Evolutionary conservation across 129 eudicot genomes (phyloP), one percentile per base, ranked within the genome.

Genomic region (Solidago caesia): DNA sequence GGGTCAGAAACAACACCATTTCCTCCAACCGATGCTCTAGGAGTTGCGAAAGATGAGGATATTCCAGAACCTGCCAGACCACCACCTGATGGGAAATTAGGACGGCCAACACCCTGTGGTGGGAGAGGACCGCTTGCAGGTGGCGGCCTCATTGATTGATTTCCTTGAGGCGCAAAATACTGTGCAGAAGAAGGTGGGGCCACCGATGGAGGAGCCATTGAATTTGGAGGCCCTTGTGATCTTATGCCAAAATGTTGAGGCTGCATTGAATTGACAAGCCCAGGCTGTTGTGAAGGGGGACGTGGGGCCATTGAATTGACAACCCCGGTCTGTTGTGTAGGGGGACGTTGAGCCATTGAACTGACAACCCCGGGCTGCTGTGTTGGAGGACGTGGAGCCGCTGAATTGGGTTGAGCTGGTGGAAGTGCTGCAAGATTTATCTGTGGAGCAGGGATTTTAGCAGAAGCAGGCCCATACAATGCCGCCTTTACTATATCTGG

Each of bases 401-500:
- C 79, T 67, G 89, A 47, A 72, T 82, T 84, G 69, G 80, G 83
- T 53, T 93, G 98, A 73, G 92, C 81, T 10, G 82, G 81, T 64
- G 91, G 80, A 33, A 75, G 69, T 16, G 88, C 89, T 43, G 93
- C 82, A 48, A 82, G 78, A 74, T 88, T 93, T 46, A 90, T 90
- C 71, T 88, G 88, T 59, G 98, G 96, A 67, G 98, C 79, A 67
- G 98, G 98, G 70, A 93, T 93, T 81, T 88, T 90, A 48, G 96
- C 80, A 46, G 98, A 88, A 75, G 98, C 96, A 7, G 97, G 96
- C 53, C 96, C 96, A 78, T 76, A 86, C 75, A 93, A 74, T 59
- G 98, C 96, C 33, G 96, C 92, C 84, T 90, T 93, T 16, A 93
- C 98, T 43, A 93, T 89, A 80, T 93, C 96, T 8, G 96, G 87